Evolutionary conservation across 2,329 filamentous ascomycete genomes (phyloP).

Genomic region (Sclerotinia sclerotiorum): DNA sequence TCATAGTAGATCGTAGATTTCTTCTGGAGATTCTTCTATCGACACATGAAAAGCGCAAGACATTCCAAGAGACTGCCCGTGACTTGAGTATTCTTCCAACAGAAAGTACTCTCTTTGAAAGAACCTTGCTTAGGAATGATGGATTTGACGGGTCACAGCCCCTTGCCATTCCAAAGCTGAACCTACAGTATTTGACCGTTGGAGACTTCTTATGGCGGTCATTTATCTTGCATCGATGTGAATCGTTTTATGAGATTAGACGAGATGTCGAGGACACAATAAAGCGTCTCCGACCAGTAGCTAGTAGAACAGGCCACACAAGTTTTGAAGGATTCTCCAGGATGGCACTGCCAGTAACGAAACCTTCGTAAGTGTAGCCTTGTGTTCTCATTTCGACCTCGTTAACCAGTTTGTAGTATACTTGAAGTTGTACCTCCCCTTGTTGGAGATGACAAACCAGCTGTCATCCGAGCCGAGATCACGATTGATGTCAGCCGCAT

Average conservation of each 20-base stretch:
- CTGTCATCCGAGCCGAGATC: slow-evolving; percentile 82
- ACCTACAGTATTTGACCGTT: slow-evolving; percentile 90
- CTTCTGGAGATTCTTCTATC: slow-evolving; percentile 71
- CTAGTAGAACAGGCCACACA: slow-evolving; percentile 62
- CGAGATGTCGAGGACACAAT: slow-evolving; percentile 85
- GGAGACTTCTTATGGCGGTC: slow-evolving; percentile 98
- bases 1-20: slow-evolving; percentile 64
- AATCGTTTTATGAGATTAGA: slow-evolving; percentile 90
- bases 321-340: slow-evolving; percentile 82
- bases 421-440: slow-evolving; percentile 80
- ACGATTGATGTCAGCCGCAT: slow-evolving; percentile 78
- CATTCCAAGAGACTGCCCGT: slow-evolving; percentile 77
- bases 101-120: slow-evolving; percentile 77
- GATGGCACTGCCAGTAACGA: slow-evolving; percentile 86
- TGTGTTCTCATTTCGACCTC: not conserved
- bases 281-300: slow-evolving; percentile 72
- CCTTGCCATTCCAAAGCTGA: slow-evolving; percentile 88
- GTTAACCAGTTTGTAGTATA: slow-evolving; percentile 50
- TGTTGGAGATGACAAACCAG: slow-evolving; percentile 81
- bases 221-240: slow-evolving; percentile 81
- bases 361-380: slow-evolving; percentile 57
- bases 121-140: slow-evolving; percentile 75
- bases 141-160: slow-evolving; percentile 83
- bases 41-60: slow-evolving; percentile 72
- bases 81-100: slow-evolving; percentile 79